phyloP scores from a whole-genome alignment of 345 rosid species.

The Corchorus olitorius region DNA sequence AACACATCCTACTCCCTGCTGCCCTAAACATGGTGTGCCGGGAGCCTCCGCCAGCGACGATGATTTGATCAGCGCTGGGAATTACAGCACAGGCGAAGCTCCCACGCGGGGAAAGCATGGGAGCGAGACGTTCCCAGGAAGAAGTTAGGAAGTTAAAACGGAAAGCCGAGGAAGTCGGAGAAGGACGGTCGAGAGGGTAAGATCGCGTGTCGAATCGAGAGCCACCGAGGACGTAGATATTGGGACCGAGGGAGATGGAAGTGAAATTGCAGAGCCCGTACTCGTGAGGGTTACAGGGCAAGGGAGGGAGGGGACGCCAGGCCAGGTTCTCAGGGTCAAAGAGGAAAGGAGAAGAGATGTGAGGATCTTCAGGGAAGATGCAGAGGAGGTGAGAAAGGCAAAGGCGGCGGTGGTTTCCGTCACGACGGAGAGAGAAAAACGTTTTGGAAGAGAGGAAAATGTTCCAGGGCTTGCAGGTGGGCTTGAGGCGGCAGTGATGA shows the following conservation, averaged over 20 bases:
- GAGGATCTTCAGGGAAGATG: slow-evolving; percentile 87
- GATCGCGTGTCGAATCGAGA: slow-evolving; percentile 86
- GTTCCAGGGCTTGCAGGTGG: slow-evolving; percentile 72
- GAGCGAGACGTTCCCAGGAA: slow-evolving; percentile 67
- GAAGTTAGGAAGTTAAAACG: slow-evolving; percentile 58
- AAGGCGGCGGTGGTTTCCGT: slow-evolving; percentile 15
- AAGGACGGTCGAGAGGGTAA: slow-evolving; percentile 81
- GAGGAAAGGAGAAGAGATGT: slow-evolving; percentile 71
- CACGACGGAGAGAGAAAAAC: slow-evolving; percentile 62
- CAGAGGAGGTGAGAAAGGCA: slow-evolving; percentile 68
- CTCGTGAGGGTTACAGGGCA: slow-evolving; percentile 79
- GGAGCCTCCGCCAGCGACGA: slow-evolving; percentile 93
- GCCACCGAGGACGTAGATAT: slow-evolving; percentile 82
- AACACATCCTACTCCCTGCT: slow-evolving; percentile 80
- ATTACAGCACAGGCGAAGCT: slow-evolving; percentile 80
- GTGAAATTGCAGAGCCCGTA: slow-evolving; percentile 93
- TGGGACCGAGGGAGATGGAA: slow-evolving; percentile 60
- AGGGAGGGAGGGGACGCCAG: slow-evolving; percentile 73
- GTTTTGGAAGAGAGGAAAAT: slow-evolving; percentile 69
- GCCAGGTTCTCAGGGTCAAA: slow-evolving; percentile 71
- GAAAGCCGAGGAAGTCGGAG: slow-evolving; percentile 64
- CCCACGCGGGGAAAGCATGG: slow-evolving; percentile 87
- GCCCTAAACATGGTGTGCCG: slow-evolving; percentile 80
- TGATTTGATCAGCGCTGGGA: slow-evolving; percentile 47
- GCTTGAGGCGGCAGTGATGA: slow-evolving; percentile 73